A percentile compares a stretch with the other conserved stretches of the same genome.
These are phyloP conservation scores for Tilletia setariae DNA, from an alignment of 1,284 basidiomycete genomes.

Conservation along the genomic window DNA sequence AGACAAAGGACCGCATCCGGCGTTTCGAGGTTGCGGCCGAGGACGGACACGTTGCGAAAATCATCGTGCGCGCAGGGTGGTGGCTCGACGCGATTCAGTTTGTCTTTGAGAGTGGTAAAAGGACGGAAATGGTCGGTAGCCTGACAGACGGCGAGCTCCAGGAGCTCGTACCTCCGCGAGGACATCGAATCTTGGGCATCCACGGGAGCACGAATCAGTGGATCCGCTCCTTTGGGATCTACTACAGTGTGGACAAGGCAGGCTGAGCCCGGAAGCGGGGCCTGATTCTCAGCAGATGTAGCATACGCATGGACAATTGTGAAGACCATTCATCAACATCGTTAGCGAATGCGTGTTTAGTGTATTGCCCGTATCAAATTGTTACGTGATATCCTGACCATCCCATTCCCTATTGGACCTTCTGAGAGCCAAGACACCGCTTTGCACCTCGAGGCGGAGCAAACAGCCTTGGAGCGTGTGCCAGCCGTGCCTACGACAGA, in stretches of 20 bases:
- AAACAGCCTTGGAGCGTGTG: not conserved
- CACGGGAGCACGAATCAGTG: constrained; percentile 17
- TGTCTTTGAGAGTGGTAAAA: constrained; percentile 23
- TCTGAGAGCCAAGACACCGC: not conserved
- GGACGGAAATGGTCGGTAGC: constrained; percentile 30
- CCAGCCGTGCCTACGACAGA: too few relatives aligned
- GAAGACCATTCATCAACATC: too few relatives aligned
- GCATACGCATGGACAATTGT: too few relatives aligned
- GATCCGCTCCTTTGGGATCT: constrained; percentile 9
- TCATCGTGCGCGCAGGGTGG: constrained; percentile 27
- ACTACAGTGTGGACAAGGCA: not conserved
- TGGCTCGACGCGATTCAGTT: constrained; percentile 37
- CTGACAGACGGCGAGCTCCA: constrained; percentile 23
- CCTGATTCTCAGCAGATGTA: too few relatives aligned
- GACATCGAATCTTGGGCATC: constrained; percentile 25
- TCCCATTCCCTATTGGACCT: not conserved
- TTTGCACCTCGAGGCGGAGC: not conserved
- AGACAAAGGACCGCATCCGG: not conserved
- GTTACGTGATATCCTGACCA: too few relatives aligned
- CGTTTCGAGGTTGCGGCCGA: not conserved
- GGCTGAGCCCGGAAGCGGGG: too few relatives aligned
- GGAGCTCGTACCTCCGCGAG: constrained; percentile 24
- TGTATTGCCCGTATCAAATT: too few relatives aligned
- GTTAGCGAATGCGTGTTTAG: too few relatives aligned
- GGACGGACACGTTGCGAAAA: constrained; percentile 21